Conservation (phyloP, 2,329 filamentous ascomycete species). For the Fusarium sp. region DNA sequence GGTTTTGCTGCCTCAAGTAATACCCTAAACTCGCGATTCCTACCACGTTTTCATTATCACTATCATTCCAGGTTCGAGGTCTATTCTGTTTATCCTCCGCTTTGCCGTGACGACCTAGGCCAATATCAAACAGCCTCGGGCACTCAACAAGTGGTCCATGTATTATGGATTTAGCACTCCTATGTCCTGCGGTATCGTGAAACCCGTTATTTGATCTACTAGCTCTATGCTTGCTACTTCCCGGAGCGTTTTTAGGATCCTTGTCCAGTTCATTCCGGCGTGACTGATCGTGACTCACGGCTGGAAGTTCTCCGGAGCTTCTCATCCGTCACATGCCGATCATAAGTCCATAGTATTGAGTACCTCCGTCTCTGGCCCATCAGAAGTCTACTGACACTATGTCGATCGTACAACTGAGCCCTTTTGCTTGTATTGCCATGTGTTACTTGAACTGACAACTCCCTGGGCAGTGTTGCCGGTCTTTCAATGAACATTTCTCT, state of each 20-base stretch:
- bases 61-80: not conserved
- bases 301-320: not conserved
- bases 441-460: not conserved
- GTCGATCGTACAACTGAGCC: not conserved
- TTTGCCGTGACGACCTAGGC: too few relatives aligned
- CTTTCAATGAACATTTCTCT: not conserved
- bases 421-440: too few relatives aligned
- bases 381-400: not conserved
- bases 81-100: not conserved
- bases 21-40: too few relatives aligned
- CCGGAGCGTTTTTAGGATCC: not conserved
- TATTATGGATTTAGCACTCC: too few relatives aligned
- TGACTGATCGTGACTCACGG: not conserved
- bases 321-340: not conserved
- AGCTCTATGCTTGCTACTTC: not conserved
- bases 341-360: not conserved
- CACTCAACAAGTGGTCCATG: not conserved
- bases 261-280: not conserved
- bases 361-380: not conserved
- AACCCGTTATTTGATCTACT: too few relatives aligned
- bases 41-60: not conserved
- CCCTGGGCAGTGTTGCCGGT: not conserved
- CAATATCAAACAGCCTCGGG: not conserved
- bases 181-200: too few relatives aligned
- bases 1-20: fast-evolving